These are phyloP conservation scores for Suillus paluster DNA, from an alignment of 768 basidiomycete genomes.

Conservation along the genomic window DNA sequence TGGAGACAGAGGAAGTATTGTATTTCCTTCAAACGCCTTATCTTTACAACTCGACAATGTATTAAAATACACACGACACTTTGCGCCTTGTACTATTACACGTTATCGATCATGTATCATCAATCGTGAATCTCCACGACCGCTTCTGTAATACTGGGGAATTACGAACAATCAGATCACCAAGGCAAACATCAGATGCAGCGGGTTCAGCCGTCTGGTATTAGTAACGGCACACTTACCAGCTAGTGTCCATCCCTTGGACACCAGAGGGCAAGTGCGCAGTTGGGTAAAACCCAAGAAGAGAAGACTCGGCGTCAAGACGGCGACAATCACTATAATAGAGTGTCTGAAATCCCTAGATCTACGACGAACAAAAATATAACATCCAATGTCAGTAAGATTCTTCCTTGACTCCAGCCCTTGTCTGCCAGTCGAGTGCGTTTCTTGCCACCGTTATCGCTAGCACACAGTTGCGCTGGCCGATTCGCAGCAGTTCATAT, in stretches of 20 bases:
- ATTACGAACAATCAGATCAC: not conserved
- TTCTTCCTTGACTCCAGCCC: not conserved
- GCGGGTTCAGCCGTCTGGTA: not conserved
- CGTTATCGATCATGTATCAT: not conserved
- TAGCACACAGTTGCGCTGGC: not conserved
- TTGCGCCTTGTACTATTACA: not conserved
- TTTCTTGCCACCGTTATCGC: not conserved
- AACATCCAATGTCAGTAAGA: not conserved
- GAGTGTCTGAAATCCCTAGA: not conserved
- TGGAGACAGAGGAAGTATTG: not conserved
- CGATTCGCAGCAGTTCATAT: not conserved
- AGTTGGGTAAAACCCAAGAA: not conserved
- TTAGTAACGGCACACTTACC: not conserved
- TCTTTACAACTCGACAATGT: not conserved
- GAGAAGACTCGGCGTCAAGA: not conserved
- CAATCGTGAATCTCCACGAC: not conserved
- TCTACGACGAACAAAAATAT: not conserved
- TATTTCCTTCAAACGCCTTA: not conserved
- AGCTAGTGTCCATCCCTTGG: not conserved
- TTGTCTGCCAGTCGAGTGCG: not conserved
- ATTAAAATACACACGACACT: not conserved
- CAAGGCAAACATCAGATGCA: not conserved
- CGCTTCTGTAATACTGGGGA: not conserved
- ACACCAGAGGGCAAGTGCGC: constrained; percentile 4
- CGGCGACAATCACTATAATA: not conserved